Base-by-base conservation (phyloP, 306 rosid species). In the Dalbergia oliveri region DNA sequence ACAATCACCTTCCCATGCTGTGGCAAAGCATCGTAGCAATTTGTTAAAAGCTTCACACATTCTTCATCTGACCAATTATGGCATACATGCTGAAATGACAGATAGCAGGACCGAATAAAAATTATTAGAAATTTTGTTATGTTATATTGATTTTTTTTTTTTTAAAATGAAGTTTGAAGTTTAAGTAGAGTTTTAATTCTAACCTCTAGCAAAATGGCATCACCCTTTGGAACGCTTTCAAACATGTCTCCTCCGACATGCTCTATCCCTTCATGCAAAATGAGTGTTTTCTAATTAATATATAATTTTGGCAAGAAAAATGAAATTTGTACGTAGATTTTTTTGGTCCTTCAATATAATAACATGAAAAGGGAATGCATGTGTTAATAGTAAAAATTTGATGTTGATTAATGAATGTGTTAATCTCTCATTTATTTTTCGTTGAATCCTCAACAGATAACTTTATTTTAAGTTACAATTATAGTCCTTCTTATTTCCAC, bases 191-290 rank as follows among this genome's bases (percentile, higher is more conserved):
- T 26, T 26, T 2, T 26, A 26, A 26, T 26, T 0, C 70, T 16
- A 12, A 69, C 76, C 76, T 79, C 59, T 3, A 79, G 68, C 10
- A 79, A 26, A 39, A 79, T 69, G 37, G 77, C 82, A 79, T 79
- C 82, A 69, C 82, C 70, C 0, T 6, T 33, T 79, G 76, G 82
- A 59, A 79, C 70, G 34, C 70, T 33, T 78, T 58, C 82, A 47
- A 78, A 78, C 82, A 79, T 79, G 21, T 18, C 15, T 69, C 76
- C 82, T 69, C 19, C 70, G 43, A 79, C 41, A 18, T 79, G 82
- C 18, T 69, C 16, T 11, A 79, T 79, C 23, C 76, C 82, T 79
- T 58, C 47, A 58, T 31, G 8, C n/a, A 44, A 44, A 77, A 76
- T 21, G 23, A 34, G 44, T 10, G 11, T 21, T 53, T 39, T 1